Percentiles rank a stretch among this genome's conserved stretches.
These are phyloP conservation scores for Tetracladium maxilliforme DNA, from an alignment of 2,329 filamentous ascomycete genomes.

Conservation along the genomic window DNA sequence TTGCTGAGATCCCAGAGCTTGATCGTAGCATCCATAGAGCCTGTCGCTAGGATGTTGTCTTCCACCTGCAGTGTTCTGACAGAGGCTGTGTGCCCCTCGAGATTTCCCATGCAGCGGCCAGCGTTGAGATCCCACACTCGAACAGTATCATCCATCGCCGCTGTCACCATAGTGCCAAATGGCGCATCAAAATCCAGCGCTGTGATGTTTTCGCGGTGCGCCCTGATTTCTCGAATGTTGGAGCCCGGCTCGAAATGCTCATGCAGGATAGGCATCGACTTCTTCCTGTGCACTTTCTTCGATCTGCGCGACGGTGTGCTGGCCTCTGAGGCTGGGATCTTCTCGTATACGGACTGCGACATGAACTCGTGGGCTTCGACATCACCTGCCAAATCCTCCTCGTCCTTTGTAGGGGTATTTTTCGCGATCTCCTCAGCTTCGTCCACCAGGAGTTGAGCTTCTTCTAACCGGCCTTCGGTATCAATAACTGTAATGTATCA, in stretches of 20 bases:
- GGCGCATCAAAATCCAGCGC: conserved; percentile 94
- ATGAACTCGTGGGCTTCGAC: conserved; percentile 57
- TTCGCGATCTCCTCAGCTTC: conserved; percentile 41
- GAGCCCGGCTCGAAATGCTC: conserved; percentile 89
- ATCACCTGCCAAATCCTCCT: conserved; percentile 32
- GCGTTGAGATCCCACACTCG: conserved; percentile 94
- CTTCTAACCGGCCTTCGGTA: conserved; percentile 44
- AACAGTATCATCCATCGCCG: conserved; percentile 84
- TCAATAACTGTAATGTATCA: conserved; percentile 36
- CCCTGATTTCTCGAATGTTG: conserved; percentile 73
- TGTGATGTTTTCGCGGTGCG: conserved; percentile 78
- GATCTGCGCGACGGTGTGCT: conserved; percentile 35
- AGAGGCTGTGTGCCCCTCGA: conserved; percentile 91
- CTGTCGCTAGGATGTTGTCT: conserved; percentile 89
- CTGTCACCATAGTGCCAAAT: conserved; percentile 87
- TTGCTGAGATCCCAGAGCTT: conserved; percentile 88
- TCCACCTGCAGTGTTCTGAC: conserved; percentile 87
- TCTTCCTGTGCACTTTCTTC: conserved; percentile 41
- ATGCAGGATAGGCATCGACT: conserved; percentile 88
- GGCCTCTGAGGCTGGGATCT: conserved; percentile 47
- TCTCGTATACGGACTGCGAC: conserved; percentile 96
- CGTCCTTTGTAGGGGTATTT: conserved; percentile 31
- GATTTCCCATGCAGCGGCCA: conserved; percentile 76
- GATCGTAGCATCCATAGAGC: conserved; percentile 88
- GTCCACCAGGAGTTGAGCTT: conserved; percentile 41